Base-by-base conservation (phyloP, 208 protist genomes). In the Leptomonas pyrrhocoris region DNA sequence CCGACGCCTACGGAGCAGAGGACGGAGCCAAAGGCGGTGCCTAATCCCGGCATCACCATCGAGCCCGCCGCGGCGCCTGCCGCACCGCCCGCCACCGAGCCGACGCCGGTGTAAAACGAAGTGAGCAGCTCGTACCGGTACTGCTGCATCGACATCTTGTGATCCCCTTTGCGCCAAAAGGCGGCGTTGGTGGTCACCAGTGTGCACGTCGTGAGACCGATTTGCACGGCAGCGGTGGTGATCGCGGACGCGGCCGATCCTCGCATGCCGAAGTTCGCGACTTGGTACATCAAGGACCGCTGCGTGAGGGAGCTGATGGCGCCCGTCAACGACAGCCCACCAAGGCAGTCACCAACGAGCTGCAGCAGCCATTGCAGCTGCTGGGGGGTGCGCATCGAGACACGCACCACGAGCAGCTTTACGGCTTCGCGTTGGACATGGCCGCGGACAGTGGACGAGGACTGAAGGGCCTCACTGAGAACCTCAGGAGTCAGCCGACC, bases 111-210 rank as follows among this genome's bases (percentile, higher is more conserved):
- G 53, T 66, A 64, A 1, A 86, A 28, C 18, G 72, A 64, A 34
- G 85, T 92, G 25, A 80, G 45, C n/a, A 80, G 49, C 40, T 89
- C 84, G 77, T 90, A 83, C 42, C 64, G 73, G 70, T 83, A 89
- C 74, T 92, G 84, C 38, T 65, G 63, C 19, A 74, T 3, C 2
- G 81, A 79, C 62, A 89, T 72, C 56, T 57, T 65, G 18, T 49
- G 62, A 28, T 67, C 61, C 2, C 31, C 58, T 11, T 79, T 62
- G 8, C 73, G 57, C 79, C 74, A 79, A 27, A 84, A 65, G 50
- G 66, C 68, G 55, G 43, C 60, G 56, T 83, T 65, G 62, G 68
- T 76, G 30, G 62, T 77, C 27, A 88, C 30, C 16, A 90, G 74
- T 1, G 64, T 61, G 60, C 75, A 83, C 19, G 74, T 80, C 38